Evolutionary conservation across 768 basidiomycete species (phyloP).

Genomic region (Boletus pseudopeckii): DNA sequence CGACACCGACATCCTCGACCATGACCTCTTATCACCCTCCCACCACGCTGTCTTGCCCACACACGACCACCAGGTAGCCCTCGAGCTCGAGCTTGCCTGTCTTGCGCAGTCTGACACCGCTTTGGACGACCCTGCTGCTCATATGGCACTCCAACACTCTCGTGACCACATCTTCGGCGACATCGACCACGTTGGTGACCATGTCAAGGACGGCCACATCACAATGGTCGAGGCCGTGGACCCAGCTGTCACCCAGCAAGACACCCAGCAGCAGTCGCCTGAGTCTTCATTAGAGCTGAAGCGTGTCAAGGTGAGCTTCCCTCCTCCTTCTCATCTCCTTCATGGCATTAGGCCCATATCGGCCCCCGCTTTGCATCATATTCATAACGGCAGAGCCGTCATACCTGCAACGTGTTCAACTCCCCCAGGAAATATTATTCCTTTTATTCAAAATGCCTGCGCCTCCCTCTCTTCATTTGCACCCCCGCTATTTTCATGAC

Average conservation of each 20-base stretch:
- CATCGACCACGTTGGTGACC: slow-evolving; percentile 34
- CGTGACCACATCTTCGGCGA: slow-evolving; percentile 33
- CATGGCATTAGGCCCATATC: slow-evolving; percentile 13
- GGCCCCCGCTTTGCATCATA: slow-evolving; percentile 19
- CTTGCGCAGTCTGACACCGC: slow-evolving; percentile 26
- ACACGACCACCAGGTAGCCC: slow-evolving; percentile 33
- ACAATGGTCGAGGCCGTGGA: slow-evolving; percentile 35
- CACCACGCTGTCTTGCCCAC: slow-evolving; percentile 27
- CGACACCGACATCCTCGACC: slow-evolving; percentile 32
- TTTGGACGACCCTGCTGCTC: slow-evolving; percentile 25
- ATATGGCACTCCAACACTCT: slow-evolving; percentile 28
- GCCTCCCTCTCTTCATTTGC: slow-evolving; percentile 20
- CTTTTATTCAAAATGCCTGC: slow-evolving; percentile 17
- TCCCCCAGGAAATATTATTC: slow-evolving; percentile 6
- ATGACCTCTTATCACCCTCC: slow-evolving; percentile 32
- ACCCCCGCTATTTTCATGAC: slow-evolving; percentile 27
- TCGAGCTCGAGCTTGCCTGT: slow-evolving; percentile 28
- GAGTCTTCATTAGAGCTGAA: slow-evolving; percentile 74
- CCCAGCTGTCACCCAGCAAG: slow-evolving; percentile 45
- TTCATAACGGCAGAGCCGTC: slow-evolving; percentile 18
- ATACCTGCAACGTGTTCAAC: slow-evolving; percentile 26
- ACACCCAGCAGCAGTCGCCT: slow-evolving; percentile 56
- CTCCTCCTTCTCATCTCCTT: slow-evolving; percentile 16
- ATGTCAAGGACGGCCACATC: slow-evolving; percentile 32
- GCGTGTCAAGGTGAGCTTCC: slow-evolving; percentile 72